Base-by-base conservation (phyloP, 2,329 filamentous ascomycete species). In the Beauveria caledonica region DNA sequence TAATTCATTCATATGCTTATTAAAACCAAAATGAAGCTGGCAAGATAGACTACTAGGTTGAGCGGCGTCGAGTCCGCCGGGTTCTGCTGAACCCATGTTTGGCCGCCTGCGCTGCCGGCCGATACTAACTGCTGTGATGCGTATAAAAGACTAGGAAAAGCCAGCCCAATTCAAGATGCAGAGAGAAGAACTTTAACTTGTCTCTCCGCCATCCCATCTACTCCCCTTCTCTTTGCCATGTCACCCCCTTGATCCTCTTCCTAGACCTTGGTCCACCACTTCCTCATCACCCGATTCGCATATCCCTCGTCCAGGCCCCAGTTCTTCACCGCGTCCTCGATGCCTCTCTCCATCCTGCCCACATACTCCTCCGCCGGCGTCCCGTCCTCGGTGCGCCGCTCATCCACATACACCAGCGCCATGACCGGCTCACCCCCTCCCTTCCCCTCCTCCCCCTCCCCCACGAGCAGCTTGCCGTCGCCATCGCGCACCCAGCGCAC, bases 381-480 rank as follows among this genome's bases (percentile, higher is more conserved):
- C n/a, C 71, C 73, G 25, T 76, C 74, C 21, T 60, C 64, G 0
- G 72, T 68, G 23, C 77, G 64, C 49, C 75, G 62, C 48, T 72
- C 71, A 66, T 88, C 81, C 40, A 88, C 77, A 61, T 89, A 89
- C 3, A 85, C 81, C 58, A 89, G 72, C 69, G 81, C 80, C 50
- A 63, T 64, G 6, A 73, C 58, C 40, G n/a, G n/a, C 11, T 36
- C 9, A 11, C 42, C 53, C 8, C 61, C 40, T 44, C 64, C 59
- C 61, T 27, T 46, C 58, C 67, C 59, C 5, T 66, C 60, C 62
- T 65, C 51, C 29, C 62, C 64, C 15, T 64, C 62, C 8, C 64
- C 62, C 7, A 64, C 63, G 58, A 68, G 59, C 4, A 66, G 61
- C 62, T 65, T 54, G 36, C 63, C 64, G 15, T 65, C 62, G 6